Percentiles rank a stretch among this genome's conserved stretches.
Evolutionary conservation across 1,139 yeast species (phyloP).

Genomic region (Sugiyamaella xylanicola): DNA sequence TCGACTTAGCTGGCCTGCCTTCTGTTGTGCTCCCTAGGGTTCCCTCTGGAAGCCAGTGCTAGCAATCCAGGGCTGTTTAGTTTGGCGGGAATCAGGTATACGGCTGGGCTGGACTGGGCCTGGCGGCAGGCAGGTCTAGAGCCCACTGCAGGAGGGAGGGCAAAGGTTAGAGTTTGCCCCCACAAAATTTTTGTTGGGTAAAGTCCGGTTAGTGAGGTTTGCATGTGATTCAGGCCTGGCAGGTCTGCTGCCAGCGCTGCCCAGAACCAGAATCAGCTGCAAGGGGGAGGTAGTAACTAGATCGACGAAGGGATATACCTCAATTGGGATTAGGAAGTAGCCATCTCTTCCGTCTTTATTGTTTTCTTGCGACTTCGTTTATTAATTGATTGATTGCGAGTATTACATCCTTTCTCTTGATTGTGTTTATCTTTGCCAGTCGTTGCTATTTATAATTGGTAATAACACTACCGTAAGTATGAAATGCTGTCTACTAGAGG

Average conservation of each 20-base stretch:
- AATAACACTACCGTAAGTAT: neutral
- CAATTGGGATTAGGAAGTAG: neutral
- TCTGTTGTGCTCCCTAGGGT: no score
- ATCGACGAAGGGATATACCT: slow-evolving; percentile 4
- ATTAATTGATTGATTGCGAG: neutral
- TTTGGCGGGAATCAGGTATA: no score
- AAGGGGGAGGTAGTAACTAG: neutral
- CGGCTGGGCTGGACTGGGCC: no score
- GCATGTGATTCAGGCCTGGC: neutral
- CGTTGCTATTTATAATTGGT: neutral
- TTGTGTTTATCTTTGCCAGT: neutral
- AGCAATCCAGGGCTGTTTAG: no score
- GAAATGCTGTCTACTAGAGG: no score
- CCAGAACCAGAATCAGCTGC: neutral
- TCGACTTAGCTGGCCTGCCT: no score
- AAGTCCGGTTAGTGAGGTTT: neutral
- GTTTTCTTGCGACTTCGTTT: neutral
- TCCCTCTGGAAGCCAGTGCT: no score
- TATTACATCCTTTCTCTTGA: neutral
- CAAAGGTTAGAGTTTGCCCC: slow-evolving; percentile 8
- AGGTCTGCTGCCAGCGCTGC: neutral
- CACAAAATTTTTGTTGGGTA: slow-evolving; percentile 15
- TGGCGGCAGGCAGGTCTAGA: no score
- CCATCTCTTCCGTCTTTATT: neutral
- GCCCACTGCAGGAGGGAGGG: no score